Base-by-base conservation (phyloP, 2,329 filamentous ascomycete species). In the Chrysoporthe puriensis region DNA sequence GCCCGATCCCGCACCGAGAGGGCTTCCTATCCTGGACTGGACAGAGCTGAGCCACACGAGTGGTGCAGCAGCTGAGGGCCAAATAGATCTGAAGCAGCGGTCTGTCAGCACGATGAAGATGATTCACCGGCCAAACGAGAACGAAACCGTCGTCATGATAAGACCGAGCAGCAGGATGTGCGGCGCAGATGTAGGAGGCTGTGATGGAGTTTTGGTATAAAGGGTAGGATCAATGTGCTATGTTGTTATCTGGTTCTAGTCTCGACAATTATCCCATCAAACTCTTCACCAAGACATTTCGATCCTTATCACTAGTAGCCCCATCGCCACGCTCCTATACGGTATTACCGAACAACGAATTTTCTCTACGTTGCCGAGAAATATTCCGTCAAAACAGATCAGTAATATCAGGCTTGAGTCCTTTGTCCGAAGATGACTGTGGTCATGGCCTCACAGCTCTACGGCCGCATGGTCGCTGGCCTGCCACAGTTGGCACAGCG, bases 371-470 rank as follows among this genome's bases (percentile, higher is more conserved):
- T 26, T 26, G 2, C 26, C 26, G 26, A 26, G 26, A 26, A 26
- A 26, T 2, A 26, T 26, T 14, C 14, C 14, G 26, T 18, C 7
- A 58, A 34, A 1, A 1, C 36, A n/a, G 6, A 11, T 7, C 5
- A 40, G 34, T 40, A 40, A 21, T 40, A 32, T 14, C 34, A 18
- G 36, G 14, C 9, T 21, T 9, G 34, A 14, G 14, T 58, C 16
- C 3, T 16, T 42, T 14, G 16, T 40, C 34, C 32, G 14, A 36
- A 36, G 32, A 42, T 14, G 8, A 34, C 21, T 13, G 21, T 50
- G 42, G 56, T 21, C 16, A 69, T 69, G 67, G 40, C 66, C 34
- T 60, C 63, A 40, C 57, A 62, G 11, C 21, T 68, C 43, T 66
- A 66, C 56, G 50, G 40, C 34, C 63, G 44, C 40, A 58, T 68